Percentiles rank a stretch among this genome's conserved stretches.
phyloP scores from a whole-genome alignment of 1,139 yeast species.

The Taphrina sp. region DNA sequence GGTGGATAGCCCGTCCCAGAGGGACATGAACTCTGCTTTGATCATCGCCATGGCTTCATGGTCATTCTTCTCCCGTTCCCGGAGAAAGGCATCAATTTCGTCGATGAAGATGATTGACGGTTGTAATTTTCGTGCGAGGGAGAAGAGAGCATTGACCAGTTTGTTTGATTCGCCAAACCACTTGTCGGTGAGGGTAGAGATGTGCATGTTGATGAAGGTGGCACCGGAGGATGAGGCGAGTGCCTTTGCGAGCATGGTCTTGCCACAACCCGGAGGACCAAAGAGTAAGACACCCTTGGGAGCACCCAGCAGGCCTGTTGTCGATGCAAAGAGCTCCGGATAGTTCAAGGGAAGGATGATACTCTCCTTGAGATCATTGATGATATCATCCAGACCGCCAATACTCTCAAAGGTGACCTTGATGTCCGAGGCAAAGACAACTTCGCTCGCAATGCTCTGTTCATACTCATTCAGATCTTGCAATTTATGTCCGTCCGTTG shows the following conservation, averaged over 20 bases:
- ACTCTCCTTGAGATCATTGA: slow-evolving; percentile 81
- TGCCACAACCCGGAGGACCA: slow-evolving; percentile 99
- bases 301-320: slow-evolving; percentile 69
- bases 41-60: slow-evolving; percentile 95
- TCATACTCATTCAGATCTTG: slow-evolving; percentile 70
- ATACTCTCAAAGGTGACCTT: slow-evolving; percentile 68
- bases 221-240: slow-evolving; percentile 91
- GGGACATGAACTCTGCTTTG: slow-evolving; percentile 93
- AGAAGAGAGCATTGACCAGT: slow-evolving; percentile 88
- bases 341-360: slow-evolving; percentile 80
- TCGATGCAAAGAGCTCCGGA: slow-evolving; percentile 46
- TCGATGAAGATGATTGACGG: slow-evolving; percentile 95
- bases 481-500: slow-evolving; percentile 21
- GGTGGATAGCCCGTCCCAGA: slow-evolving; percentile 81
- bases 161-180: slow-evolving; percentile 98
- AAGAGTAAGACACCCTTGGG: slow-evolving; percentile 91
- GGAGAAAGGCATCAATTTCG: slow-evolving; percentile 89
- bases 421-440: slow-evolving; percentile 81
- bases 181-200: slow-evolving; percentile 95
- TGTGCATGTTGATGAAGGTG: slow-evolving; percentile 81
- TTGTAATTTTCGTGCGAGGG: slow-evolving; percentile 82
- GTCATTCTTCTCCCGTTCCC: slow-evolving; percentile 75
- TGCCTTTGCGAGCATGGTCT: slow-evolving; percentile 96
- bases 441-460: slow-evolving; percentile 67
- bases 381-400: slow-evolving; percentile 80